Evolutionary conservation across 1,139 yeast genomes (phyloP).

Genomic region (Candida tropicalis): DNA sequence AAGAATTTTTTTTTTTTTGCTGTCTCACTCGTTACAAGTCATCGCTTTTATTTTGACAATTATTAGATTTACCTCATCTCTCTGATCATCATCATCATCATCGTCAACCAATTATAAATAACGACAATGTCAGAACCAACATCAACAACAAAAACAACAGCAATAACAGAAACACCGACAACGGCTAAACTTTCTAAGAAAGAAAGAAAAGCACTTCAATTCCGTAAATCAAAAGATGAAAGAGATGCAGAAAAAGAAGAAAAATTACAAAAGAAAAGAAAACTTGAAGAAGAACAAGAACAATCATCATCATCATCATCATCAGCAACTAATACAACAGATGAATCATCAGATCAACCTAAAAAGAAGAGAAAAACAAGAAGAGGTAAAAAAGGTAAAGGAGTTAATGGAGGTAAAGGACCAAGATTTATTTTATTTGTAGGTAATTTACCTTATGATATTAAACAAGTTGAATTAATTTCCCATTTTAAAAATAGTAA

Average conservation of each 20-base stretch:
- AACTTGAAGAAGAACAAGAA: constrained; percentile 15
- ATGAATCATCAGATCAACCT: constrained; percentile 25
- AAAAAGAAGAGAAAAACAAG: constrained; percentile 75
- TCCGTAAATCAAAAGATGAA: constrained; percentile 45
- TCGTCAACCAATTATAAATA: too few relatives aligned
- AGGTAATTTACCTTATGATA: constrained; percentile 86
- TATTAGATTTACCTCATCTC: too few relatives aligned
- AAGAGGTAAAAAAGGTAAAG: constrained; percentile 73
- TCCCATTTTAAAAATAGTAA: constrained; percentile 74
- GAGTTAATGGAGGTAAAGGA: constrained; percentile 50
- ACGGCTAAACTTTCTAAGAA: constrained; percentile 62
- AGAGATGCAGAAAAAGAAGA: constrained; percentile 24
- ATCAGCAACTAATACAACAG: constrained; percentile 19
- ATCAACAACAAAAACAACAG: not conserved
- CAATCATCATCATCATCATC: too few relatives aligned
- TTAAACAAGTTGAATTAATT: constrained; percentile 60
- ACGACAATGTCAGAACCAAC: constrained; percentile 27
- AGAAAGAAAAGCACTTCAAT: constrained; percentile 76
- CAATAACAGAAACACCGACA: too few relatives aligned
- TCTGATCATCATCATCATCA: too few relatives aligned
- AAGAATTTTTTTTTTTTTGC: not conserved
- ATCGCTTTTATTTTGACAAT: too few relatives aligned
- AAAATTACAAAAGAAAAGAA: constrained; percentile 17
- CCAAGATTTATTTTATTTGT: constrained; percentile 84
- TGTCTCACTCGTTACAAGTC: not conserved